Evolutionary conservation across 768 basidiomycete genomes (phyloP).

Genomic region (Cyathus striatus): DNA sequence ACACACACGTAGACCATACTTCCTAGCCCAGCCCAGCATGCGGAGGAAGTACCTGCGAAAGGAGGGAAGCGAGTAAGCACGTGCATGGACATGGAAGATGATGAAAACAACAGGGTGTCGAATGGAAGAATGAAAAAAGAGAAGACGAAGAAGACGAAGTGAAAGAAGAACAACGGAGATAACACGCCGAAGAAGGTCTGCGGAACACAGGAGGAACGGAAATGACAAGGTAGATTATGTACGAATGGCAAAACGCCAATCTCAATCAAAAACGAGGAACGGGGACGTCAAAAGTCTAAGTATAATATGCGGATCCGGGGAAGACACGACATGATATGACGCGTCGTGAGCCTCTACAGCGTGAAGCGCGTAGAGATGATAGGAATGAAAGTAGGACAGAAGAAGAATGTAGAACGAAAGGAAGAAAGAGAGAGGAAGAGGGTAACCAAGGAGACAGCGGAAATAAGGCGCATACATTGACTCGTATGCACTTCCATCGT

Average conservation of each 20-base stretch:
- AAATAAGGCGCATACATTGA: background rate
- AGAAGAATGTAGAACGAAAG: background rate
- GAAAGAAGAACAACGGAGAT: background rate
- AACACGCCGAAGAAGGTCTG: background rate
- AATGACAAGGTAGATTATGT: background rate
- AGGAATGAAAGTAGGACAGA: background rate
- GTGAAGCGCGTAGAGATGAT: background rate
- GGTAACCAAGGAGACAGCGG: background rate
- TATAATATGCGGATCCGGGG: too few species aligned
- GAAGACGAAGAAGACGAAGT: background rate
- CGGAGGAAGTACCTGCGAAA: constrained; percentile 60
- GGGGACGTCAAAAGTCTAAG: too few species aligned
- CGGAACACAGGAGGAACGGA: background rate
- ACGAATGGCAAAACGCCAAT: background rate
- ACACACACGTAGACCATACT: constrained; percentile 83
- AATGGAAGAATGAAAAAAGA: background rate
- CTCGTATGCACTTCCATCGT: too few species aligned
- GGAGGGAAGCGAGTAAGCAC: background rate
- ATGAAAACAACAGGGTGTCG: background rate
- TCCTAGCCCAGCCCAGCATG: constrained; percentile 76
- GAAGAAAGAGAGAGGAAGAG: background rate
- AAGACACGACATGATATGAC: too few species aligned
- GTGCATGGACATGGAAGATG: background rate
- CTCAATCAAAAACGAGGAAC: too few species aligned
- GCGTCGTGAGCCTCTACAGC: too few species aligned